Percentiles rank a stretch among this genome's conserved stretches.
phyloP scores from a whole-genome alignment of 1,139 yeast species.

The Lodderomyces elongisporus region DNA sequence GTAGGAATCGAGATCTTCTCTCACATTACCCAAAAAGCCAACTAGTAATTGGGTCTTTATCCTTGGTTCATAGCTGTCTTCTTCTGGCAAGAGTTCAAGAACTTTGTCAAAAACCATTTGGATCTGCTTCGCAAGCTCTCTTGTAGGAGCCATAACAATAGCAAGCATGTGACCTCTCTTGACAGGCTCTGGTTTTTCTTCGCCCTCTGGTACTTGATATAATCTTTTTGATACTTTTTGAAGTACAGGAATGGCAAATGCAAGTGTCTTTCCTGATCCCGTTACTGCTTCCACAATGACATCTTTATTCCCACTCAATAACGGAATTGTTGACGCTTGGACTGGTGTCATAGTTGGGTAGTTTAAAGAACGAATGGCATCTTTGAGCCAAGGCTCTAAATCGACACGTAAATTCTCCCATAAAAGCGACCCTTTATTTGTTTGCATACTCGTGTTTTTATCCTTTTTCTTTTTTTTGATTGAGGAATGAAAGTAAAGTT shows the following conservation, averaged over 20 bases:
- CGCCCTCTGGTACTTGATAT: constrained; percentile 17
- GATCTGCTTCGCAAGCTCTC: constrained; percentile 88
- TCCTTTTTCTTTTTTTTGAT: too few species aligned
- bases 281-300: constrained; percentile 97
- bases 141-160: constrained; percentile 78
- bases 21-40: constrained; percentile 68
- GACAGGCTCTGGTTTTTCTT: constrained; percentile 24
- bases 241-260: constrained; percentile 78
- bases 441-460: constrained; percentile 22
- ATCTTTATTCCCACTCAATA: constrained; percentile 83
- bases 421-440: constrained; percentile 30
- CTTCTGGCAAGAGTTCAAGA: constrained; percentile 56
- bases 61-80: constrained; percentile 14
- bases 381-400: constrained; percentile 44
- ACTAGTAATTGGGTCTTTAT: constrained; percentile 69
- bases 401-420: constrained; percentile 35
- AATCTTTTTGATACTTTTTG: constrained; percentile 49
- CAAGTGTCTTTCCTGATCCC: constrained; percentile 92
- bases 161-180: constrained; percentile 66
- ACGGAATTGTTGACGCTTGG: constrained; percentile 91
- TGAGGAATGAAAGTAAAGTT: too few species aligned
- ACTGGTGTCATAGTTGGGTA: constrained; percentile 91
- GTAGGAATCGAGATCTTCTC: constrained; percentile 69
- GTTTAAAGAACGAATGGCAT: constrained; percentile 70
- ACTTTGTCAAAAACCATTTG: constrained; percentile 59